phyloP scores from a whole-genome alignment of 2,329 filamentous ascomycete species.

The Cladosporium colombiae region DNA sequence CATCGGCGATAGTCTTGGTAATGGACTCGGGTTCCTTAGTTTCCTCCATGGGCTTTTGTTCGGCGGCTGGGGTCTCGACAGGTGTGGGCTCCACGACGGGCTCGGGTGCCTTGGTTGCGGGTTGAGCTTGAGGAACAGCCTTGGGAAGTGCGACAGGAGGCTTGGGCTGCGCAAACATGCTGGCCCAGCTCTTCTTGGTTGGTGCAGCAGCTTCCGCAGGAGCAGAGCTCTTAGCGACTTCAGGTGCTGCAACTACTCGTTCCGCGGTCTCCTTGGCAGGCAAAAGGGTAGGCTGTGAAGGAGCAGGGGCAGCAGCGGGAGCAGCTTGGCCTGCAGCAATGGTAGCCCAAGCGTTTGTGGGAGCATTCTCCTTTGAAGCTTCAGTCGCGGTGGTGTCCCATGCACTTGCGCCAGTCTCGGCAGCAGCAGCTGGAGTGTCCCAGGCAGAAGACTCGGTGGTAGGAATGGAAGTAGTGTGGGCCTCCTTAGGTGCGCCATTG shows the following conservation, averaged over 20 bases:
- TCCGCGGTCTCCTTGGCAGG: slow-evolving; percentile 23
- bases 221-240: slow-evolving; percentile 38
- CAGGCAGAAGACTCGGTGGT: slow-evolving; percentile 69
- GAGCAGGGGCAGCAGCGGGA: neutral
- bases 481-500: slow-evolving; percentile 65
- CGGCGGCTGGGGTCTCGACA: slow-evolving; percentile 22
- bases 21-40: slow-evolving; percentile 24
- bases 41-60: slow-evolving; percentile 34
- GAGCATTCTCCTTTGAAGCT: slow-evolving; percentile 23
- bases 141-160: slow-evolving; percentile 47
- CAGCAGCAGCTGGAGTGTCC: slow-evolving; percentile 50
- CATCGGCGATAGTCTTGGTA: neutral
- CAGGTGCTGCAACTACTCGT: slow-evolving; percentile 31
- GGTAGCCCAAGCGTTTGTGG: slow-evolving; percentile 48
- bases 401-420: slow-evolving; percentile 24
- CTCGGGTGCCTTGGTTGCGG: slow-evolving; percentile 24
- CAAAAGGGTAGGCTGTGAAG: neutral
- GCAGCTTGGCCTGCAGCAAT: slow-evolving; percentile 26
- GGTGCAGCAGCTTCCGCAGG: slow-evolving; percentile 38
- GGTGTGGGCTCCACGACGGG: slow-evolving; percentile 8
- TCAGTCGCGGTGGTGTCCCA: slow-evolving; percentile 30
- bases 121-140: slow-evolving; percentile 23
- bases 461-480: slow-evolving; percentile 58
- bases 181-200: slow-evolving; percentile 55
- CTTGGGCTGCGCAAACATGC: slow-evolving; percentile 52